Conservation (phyloP, 768 basidiomycete species). For the Rhodotorula toruloides region DNA sequence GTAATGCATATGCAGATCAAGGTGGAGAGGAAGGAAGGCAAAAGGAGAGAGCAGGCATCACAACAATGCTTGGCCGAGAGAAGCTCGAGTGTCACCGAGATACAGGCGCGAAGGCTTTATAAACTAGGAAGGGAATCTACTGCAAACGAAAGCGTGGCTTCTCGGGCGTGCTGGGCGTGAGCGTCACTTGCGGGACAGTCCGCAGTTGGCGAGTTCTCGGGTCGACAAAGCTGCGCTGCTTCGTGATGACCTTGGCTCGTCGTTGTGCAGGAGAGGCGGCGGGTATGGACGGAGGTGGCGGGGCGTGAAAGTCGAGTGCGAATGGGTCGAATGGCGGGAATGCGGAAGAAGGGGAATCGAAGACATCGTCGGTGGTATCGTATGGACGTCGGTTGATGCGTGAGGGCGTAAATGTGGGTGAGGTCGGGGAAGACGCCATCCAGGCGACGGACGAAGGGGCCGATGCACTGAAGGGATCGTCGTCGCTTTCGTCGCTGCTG, state of each 20-base stretch:
- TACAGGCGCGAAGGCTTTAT: no score
- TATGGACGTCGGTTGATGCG: no score
- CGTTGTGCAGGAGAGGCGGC: background rate
- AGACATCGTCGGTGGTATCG: background rate
- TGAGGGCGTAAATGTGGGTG: no score
- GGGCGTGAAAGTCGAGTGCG: background rate
- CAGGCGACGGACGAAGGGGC: background rate
- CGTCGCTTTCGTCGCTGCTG: background rate
- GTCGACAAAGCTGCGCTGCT: constrained; percentile 11
- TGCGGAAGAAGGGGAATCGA: background rate
- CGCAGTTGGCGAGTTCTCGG: constrained; percentile 2
- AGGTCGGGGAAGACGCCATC: background rate
- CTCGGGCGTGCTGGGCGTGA: constrained; percentile 10
- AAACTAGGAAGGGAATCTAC: no score
- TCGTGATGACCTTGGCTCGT: background rate
- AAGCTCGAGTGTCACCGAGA: no score
- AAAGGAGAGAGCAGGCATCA: no score
- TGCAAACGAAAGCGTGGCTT: no score
- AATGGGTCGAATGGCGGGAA: constrained; percentile 12
- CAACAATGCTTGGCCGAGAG: no score
- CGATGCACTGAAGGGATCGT: background rate
- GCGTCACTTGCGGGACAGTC: constrained; percentile 3
- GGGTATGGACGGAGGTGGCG: background rate
- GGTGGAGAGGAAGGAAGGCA: no score
- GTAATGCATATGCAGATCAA: no score